Percentiles rank a stretch among this genome's conserved stretches.
Evolutionary conservation across 805 yeast genomes (phyloP).

Genomic region (Candida verbasci): DNA sequence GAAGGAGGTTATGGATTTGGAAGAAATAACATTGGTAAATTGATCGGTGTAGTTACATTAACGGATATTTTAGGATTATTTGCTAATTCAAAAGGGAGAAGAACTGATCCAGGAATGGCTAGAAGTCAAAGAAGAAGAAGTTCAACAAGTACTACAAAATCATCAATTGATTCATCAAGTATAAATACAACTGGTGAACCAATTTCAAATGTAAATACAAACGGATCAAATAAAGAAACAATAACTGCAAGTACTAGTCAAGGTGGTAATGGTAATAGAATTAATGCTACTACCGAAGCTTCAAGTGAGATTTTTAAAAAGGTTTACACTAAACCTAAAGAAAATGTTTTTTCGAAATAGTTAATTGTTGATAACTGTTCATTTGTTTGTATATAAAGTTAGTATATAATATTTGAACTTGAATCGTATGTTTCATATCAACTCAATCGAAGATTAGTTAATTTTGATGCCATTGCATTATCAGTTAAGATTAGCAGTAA

Average conservation of each 20-base stretch:
- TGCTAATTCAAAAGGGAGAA: conserved; percentile 61
- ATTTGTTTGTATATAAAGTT: no score
- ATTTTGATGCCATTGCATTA: no score
- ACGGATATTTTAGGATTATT: conserved; percentile 84
- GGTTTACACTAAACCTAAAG: conserved; percentile 1
- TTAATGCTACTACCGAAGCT: background rate
- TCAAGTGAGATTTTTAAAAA: conserved; percentile 6
- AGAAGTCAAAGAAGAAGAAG: conserved; percentile 83
- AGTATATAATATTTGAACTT: no score
- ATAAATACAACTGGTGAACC: no score
- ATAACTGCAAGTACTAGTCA: background rate
- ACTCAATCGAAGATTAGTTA: no score
- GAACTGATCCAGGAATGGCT: conserved; percentile 80
- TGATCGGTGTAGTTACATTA: conserved; percentile 86
- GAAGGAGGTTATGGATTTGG: conserved; percentile 32
- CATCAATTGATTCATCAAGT: conserved; percentile 9
- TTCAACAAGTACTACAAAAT: conserved; percentile 26
- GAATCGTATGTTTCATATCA: no score
- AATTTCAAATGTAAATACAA: conserved; percentile 2
- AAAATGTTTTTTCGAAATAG: conserved; percentile 13
- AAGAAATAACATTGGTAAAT: conserved; percentile 76
- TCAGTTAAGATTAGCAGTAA: no score
- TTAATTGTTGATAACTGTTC: no score
- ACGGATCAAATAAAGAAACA: background rate
- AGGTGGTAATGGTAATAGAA: background rate